phyloP scores from a whole-genome alignment of 306 rosid genomes.

The Pyrus pyrifolia region DNA sequence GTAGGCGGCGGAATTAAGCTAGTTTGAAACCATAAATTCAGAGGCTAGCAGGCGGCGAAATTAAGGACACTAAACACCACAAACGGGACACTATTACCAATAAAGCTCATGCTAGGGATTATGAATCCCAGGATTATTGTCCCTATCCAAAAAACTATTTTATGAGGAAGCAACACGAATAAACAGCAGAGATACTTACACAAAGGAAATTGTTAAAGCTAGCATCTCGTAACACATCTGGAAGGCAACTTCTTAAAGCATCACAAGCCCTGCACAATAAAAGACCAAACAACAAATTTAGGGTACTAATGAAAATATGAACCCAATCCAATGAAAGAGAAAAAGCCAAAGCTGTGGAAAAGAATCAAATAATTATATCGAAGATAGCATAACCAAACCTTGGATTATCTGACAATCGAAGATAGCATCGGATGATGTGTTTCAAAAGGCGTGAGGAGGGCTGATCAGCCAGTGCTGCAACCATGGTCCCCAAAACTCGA shows the following conservation, averaged over 20 bases:
- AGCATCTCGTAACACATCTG: constrained; percentile 55
- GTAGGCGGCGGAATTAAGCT: background rate
- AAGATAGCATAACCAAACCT: constrained; percentile 35
- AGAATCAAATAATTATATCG: background rate
- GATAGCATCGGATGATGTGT: constrained; percentile 66
- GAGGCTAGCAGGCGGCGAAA: background rate
- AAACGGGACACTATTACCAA: background rate
- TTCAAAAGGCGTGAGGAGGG: constrained; percentile 75
- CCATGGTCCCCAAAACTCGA: constrained; percentile 58
- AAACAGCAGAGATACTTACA: constrained; percentile 37
- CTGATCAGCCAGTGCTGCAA: constrained; percentile 50
- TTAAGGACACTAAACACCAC: background rate
- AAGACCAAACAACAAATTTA: background rate
- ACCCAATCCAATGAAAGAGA: background rate
- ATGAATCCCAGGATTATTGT: background rate
- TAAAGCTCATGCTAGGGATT: background rate
- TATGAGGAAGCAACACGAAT: background rate
- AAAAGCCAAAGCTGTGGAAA: background rate
- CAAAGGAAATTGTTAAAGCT: constrained; percentile 52
- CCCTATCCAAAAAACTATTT: background rate
- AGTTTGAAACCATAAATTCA: background rate
- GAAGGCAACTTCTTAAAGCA: constrained; percentile 69
- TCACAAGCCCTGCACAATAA: constrained; percentile 50
- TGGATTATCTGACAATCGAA: constrained; percentile 59
- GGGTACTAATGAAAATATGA: background rate